A percentile compares a stretch with the other conserved stretches of the same genome.
phyloP scores from a whole-genome alignment of 768 basidiomycete species.

The Gloeopeniophorella convolvens region DNA sequence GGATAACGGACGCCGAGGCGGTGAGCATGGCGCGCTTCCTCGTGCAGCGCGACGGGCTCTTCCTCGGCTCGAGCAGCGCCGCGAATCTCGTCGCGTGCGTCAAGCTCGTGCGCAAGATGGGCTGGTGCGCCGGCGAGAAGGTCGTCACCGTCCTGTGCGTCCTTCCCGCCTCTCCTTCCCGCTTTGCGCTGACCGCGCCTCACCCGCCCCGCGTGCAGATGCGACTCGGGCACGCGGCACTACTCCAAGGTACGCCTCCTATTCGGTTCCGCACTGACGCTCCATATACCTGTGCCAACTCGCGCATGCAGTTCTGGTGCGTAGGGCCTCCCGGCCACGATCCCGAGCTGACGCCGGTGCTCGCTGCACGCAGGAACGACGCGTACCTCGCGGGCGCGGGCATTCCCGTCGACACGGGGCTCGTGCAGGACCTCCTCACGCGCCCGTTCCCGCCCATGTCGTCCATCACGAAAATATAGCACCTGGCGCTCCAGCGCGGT shows the following conservation, averaged over 20 bases:
- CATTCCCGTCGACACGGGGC: constrained; percentile 36
- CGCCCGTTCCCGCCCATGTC: constrained; percentile 21
- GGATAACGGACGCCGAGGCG: constrained; percentile 89
- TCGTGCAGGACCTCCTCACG: constrained; percentile 36
- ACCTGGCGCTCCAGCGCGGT: background rate
- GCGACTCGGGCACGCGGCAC: constrained; percentile 88
- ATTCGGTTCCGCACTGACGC: background rate
- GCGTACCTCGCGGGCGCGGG: constrained; percentile 38
- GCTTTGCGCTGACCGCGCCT: constrained; percentile 24
- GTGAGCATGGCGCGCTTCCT: constrained; percentile 95
- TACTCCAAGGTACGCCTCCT: constrained; percentile 73
- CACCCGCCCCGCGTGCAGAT: too few relatives aligned
- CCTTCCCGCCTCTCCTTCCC: background rate
- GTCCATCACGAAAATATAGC: constrained; percentile 21
- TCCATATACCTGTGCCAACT: too few relatives aligned
- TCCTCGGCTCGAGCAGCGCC: constrained; percentile 93
- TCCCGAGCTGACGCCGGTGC: background rate
- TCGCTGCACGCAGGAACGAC: constrained; percentile 40
- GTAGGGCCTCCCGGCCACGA: constrained; percentile 13
- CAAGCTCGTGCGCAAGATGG: constrained; percentile 63
- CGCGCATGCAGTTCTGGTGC: constrained; percentile 56
- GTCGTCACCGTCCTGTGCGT: constrained; percentile 83
- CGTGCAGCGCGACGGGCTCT: constrained; percentile 85
- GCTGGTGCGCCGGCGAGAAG: constrained; percentile 60
- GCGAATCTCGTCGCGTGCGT: constrained; percentile 94